phyloP scores from a whole-genome alignment of 1,284 basidiomycete species.

The Moesziomyces sp. region DNA sequence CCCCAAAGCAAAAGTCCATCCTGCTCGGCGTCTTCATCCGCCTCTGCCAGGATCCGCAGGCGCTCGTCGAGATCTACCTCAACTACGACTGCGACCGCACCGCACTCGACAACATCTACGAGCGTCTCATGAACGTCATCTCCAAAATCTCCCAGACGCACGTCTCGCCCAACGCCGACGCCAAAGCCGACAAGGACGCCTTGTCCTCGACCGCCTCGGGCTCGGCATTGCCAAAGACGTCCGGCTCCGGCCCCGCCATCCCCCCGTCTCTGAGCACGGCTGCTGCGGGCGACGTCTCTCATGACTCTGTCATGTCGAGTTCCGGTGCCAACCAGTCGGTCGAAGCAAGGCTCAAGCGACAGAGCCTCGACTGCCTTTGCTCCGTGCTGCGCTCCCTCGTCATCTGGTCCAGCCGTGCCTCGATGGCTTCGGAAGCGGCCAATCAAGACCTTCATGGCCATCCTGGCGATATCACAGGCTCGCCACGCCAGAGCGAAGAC shows the following conservation, averaged over 20 bases:
- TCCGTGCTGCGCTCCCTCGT: slow-evolving; percentile 66
- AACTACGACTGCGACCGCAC: slow-evolving; percentile 68
- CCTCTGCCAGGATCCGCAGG: slow-evolving; percentile 65
- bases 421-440: slow-evolving; percentile 19
- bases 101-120: slow-evolving; percentile 67
- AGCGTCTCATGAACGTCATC: slow-evolving; percentile 66
- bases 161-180: slow-evolving; percentile 29
- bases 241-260: slow-evolving; percentile 35
- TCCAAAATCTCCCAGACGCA: slow-evolving; percentile 61
- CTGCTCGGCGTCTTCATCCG: slow-evolving; percentile 63
- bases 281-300: slow-evolving; percentile 20
- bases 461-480: slow-evolving; percentile 23
- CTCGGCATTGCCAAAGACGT: slow-evolving; percentile 18
- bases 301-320: slow-evolving; percentile 24
- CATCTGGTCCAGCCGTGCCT: slow-evolving; percentile 55
- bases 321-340: slow-evolving; percentile 47
- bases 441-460: slow-evolving; percentile 14
- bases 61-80: slow-evolving; percentile 66
- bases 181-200: slow-evolving; percentile 34
- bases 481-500: slow-evolving; percentile 50
- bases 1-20: slow-evolving; percentile 76
- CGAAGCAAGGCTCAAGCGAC: slow-evolving; percentile 64
- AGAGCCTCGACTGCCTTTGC: slow-evolving; percentile 66
- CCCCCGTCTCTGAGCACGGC: slow-evolving; percentile 54
- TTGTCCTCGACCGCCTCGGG: slow-evolving; percentile 7